Conservation (phyloP, 2,329 filamentous ascomycete genomes). For the Penicillium rolfsii region DNA sequence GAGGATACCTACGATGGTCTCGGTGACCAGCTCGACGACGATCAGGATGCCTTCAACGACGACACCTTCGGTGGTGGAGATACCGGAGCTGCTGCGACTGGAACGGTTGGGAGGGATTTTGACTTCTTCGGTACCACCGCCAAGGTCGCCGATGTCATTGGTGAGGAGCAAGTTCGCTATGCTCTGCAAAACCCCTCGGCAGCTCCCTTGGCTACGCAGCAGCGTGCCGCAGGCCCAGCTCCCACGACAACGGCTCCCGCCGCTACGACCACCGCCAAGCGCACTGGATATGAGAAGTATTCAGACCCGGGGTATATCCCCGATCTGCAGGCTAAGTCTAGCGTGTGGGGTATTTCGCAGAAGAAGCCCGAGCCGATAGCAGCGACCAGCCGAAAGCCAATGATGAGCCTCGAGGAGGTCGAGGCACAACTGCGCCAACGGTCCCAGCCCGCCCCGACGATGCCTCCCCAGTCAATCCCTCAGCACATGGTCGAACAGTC, state of each 20-base stretch:
- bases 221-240: conserved; percentile 38
- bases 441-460: conserved; percentile 39
- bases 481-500: conserved; percentile 35
- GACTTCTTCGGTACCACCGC: conserved; percentile 96
- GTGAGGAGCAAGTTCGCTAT: conserved; percentile 87
- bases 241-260: conserved; percentile 48
- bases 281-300: conserved; percentile 91
- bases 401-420: conserved; percentile 96
- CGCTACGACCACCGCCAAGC: conserved; percentile 60
- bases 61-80: conserved; percentile 73
- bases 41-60: conserved; percentile 92
- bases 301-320: conserved; percentile 80
- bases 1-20: conserved; percentile 97
- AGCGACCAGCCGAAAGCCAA: conserved; percentile 59
- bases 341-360: conserved; percentile 78
- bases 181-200: conserved; percentile 69
- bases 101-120: conserved; percentile 82
- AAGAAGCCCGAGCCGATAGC: conserved; percentile 38
- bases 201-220: conserved; percentile 38
- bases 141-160: conserved; percentile 80
- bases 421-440: conserved; percentile 87
- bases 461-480: conserved; percentile 35
- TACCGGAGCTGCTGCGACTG: conserved; percentile 51
- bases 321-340: conserved; percentile 88
- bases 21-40: conserved; percentile 86